These are phyloP conservation scores for Tulasnella sp. DNA, from an alignment of 768 basidiomycete genomes.

Conservation along the genomic window DNA sequence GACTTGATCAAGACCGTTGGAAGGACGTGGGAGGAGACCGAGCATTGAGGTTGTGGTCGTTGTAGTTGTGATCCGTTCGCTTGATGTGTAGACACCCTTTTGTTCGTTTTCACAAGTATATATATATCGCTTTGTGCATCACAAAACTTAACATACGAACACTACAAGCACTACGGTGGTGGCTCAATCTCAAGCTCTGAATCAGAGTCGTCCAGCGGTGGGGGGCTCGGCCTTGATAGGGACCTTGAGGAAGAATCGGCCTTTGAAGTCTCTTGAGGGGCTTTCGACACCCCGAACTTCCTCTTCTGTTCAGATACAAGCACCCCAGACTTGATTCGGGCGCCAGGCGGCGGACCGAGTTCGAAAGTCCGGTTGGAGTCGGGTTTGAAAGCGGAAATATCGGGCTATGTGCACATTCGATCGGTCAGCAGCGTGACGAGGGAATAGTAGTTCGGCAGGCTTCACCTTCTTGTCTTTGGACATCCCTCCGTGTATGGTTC, in stretches of 20 bases:
- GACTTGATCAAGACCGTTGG: conserved; percentile 85
- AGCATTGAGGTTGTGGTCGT: conserved; percentile 53
- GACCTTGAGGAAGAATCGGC: neutral
- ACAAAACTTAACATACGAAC: neutral
- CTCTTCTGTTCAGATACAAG: conserved; percentile 39
- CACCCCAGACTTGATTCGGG: conserved; percentile 60
- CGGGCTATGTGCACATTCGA: conserved; percentile 36
- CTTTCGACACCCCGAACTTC: conserved; percentile 15
- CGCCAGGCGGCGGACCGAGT: conserved; percentile 62
- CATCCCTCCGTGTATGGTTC: conserved; percentile 43
- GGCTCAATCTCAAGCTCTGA: conserved; percentile 30
- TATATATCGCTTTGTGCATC: neutral
- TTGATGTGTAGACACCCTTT: no score
- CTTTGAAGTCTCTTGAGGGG: neutral
- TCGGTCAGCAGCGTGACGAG: conserved; percentile 31
- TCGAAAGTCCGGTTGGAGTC: conserved; percentile 38
- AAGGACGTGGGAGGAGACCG: conserved; percentile 84
- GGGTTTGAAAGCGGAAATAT: neutral
- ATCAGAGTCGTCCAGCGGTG: conserved; percentile 24
- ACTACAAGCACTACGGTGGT: neutral
- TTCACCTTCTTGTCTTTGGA: conserved; percentile 40
- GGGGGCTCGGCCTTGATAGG: neutral
- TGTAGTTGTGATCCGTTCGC: no score
- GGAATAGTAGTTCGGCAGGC: neutral
- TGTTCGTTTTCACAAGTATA: no score